Percentiles rank a stretch among this genome's conserved stretches.
Conservation (phyloP, 768 basidiomycete species). For the Trametes punicea region DNA sequence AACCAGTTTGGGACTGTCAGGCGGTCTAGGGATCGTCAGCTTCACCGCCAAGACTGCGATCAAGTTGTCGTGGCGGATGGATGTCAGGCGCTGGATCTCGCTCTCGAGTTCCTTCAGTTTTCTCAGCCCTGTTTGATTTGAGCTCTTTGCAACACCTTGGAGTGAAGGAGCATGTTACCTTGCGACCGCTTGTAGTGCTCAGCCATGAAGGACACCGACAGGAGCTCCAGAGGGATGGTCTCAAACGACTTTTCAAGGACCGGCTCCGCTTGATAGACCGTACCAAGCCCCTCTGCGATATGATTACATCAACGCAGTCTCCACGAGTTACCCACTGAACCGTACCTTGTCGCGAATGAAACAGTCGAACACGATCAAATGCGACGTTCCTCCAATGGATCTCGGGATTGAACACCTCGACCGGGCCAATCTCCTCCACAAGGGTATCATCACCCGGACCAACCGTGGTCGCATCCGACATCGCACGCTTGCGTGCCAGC, state of each 20-base stretch:
- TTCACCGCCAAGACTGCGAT: conserved; percentile 66
- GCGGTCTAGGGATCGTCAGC: conserved; percentile 48
- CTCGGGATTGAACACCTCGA: conserved; percentile 57
- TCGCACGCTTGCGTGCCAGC: conserved; percentile 55
- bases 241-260: conserved; percentile 51
- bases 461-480: conserved; percentile 69
- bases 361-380: conserved; percentile 67
- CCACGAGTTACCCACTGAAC: background rate
- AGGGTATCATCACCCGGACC: conserved; percentile 36
- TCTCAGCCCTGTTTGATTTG: conserved; percentile 49
- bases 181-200: conserved; percentile 66
- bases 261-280: conserved; percentile 71
- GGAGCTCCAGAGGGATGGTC: conserved; percentile 64
- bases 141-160: background rate
- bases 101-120: conserved; percentile 65
- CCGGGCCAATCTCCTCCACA: conserved; percentile 45
- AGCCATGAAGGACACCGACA: conserved; percentile 61
- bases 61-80: conserved; percentile 64
- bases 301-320: background rate
- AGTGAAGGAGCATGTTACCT: no score
- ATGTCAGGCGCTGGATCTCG: conserved; percentile 59
- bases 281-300: conserved; percentile 57
- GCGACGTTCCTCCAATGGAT: conserved; percentile 55
- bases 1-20: conserved; percentile 49
- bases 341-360: conserved; percentile 66